Conservation (phyloP, 805 yeast genomes). For the Starmerella vitae region DNA sequence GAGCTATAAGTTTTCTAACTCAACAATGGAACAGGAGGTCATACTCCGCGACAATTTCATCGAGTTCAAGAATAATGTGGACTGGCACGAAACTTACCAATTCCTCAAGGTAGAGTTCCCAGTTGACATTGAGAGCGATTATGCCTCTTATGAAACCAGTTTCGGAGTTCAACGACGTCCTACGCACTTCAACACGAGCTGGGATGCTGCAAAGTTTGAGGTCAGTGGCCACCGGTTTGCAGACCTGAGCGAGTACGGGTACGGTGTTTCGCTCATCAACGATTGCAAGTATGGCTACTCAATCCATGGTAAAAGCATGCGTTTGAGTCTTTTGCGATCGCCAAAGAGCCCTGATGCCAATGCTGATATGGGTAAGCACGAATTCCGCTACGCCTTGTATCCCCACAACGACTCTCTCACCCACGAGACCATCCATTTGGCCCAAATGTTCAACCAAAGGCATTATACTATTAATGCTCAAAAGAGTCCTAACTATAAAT, state of each 20-base stretch:
- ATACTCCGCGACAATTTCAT: slow-evolving; percentile 30
- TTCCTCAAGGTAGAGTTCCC: slow-evolving; percentile 94
- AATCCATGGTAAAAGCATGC: slow-evolving; percentile 83
- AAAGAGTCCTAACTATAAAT: slow-evolving; percentile 6
- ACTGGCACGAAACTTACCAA: slow-evolving; percentile 79
- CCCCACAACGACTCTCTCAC: slow-evolving; percentile 68
- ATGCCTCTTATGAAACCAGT: slow-evolving; percentile 83
- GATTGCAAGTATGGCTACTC: slow-evolving; percentile 85
- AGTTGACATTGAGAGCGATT: slow-evolving; percentile 61
- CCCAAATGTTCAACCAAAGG: slow-evolving; percentile 64
- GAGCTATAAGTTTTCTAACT: slow-evolving; percentile 12
- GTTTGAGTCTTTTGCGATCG: slow-evolving; percentile 73
- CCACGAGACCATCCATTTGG: slow-evolving; percentile 54
- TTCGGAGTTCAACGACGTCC: slow-evolving; percentile 86
- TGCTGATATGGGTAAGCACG: slow-evolving; percentile 88
- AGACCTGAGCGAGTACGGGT: slow-evolving; percentile 72
- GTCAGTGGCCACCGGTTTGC: slow-evolving; percentile 90
- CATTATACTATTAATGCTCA: slow-evolving; percentile 12
- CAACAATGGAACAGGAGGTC: slow-evolving; percentile 14
- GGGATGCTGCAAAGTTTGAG: slow-evolving; percentile 96
- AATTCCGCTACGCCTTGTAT: slow-evolving; percentile 64
- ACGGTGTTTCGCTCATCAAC: slow-evolving; percentile 77
- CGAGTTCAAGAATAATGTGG: slow-evolving; percentile 40
- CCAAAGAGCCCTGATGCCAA: slow-evolving; percentile 90
- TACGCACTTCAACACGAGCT: slow-evolving; percentile 84